phyloP scores from a whole-genome alignment of 768 basidiomycete species.

The Boletus coccyginus region DNA sequence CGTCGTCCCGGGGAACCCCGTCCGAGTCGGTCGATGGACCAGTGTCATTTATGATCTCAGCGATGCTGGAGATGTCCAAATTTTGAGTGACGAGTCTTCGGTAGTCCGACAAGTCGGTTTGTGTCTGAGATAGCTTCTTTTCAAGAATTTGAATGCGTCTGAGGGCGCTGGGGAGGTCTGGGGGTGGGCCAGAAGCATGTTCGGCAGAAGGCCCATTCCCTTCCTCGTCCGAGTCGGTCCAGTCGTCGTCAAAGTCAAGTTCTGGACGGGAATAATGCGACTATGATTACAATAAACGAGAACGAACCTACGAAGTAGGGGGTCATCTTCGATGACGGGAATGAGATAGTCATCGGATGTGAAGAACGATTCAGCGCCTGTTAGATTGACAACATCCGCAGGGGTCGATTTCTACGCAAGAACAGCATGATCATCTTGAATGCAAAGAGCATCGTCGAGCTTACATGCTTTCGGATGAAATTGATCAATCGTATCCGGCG shows the following conservation, averaged over 20 bases:
- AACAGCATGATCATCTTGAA: constrained; percentile 1
- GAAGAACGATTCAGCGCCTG: constrained; percentile 62
- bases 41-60: constrained; percentile 42
- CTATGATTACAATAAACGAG: neutral
- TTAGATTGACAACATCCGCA: constrained; percentile 43
- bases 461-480: constrained; percentile 76
- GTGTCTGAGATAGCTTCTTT: constrained; percentile 55
- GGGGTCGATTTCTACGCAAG: constrained; percentile 51
- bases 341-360: constrained; percentile 75
- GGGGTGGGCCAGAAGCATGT: constrained; percentile 14
- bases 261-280: constrained; percentile 39
- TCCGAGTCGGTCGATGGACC: constrained; percentile 12
- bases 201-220: neutral
- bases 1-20: constrained; percentile 63
- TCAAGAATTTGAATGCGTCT: constrained; percentile 59
- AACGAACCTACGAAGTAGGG: constrained; percentile 71
- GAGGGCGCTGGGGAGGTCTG: constrained; percentile 33
- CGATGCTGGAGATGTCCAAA: constrained; percentile 44
- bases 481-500: constrained; percentile 82
- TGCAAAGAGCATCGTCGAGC: neutral
- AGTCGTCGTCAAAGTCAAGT: constrained; percentile 61
- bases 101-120: constrained; percentile 62
- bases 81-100: constrained; percentile 53
- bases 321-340: constrained; percentile 83
- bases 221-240: constrained; percentile 58